These are phyloP conservation scores for Paecilomyces variotii DNA, from an alignment of 2,329 filamentous ascomycete genomes.

Conservation along the genomic window DNA sequence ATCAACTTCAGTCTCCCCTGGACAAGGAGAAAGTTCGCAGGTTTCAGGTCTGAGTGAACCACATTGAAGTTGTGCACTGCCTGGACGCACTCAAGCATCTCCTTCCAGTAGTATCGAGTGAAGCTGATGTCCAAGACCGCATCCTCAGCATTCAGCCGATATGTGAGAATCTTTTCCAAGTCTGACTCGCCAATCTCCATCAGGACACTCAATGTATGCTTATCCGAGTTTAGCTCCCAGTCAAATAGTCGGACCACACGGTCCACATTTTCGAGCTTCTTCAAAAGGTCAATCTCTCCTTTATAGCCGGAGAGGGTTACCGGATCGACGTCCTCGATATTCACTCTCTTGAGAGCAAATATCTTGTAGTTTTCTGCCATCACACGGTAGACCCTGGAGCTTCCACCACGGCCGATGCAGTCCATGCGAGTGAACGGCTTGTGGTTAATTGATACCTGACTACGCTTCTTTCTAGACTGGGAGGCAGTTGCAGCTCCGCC, in stretches of 20 bases:
- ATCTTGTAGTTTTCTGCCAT: slow-evolving; percentile 96
- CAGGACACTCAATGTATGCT: slow-evolving; percentile 78
- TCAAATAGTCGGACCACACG: slow-evolving; percentile 86
- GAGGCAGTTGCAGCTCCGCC: slow-evolving; percentile 71
- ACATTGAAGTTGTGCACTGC: slow-evolving; percentile 85
- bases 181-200: slow-evolving; percentile 98
- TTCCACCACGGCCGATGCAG: slow-evolving; percentile 84
- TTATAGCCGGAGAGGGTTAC: slow-evolving; percentile 77
- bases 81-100: slow-evolving; percentile 94
- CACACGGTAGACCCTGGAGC: slow-evolving; percentile 88
- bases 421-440: slow-evolving; percentile 86
- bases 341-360: slow-evolving; percentile 87
- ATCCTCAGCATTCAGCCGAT: slow-evolving; percentile 62
- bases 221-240: slow-evolving; percentile 88
- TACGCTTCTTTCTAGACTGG: slow-evolving; percentile 66
- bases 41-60: slow-evolving; percentile 94
- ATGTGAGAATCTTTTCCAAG: slow-evolving; percentile 74
- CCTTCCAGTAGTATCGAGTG: slow-evolving; percentile 97
- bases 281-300: slow-evolving; percentile 87
- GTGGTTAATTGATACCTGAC: slow-evolving; percentile 80
- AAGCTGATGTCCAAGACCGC: slow-evolving; percentile 79
- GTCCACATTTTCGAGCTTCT: slow-evolving; percentile 73
- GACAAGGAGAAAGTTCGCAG: slow-evolving; percentile 91
- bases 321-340: slow-evolving; percentile 83
- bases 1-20: slow-evolving; percentile 89